phyloP scores from a whole-genome alignment of 2,329 filamentous ascomycete species.

The Ambrosiella beaveri region DNA sequence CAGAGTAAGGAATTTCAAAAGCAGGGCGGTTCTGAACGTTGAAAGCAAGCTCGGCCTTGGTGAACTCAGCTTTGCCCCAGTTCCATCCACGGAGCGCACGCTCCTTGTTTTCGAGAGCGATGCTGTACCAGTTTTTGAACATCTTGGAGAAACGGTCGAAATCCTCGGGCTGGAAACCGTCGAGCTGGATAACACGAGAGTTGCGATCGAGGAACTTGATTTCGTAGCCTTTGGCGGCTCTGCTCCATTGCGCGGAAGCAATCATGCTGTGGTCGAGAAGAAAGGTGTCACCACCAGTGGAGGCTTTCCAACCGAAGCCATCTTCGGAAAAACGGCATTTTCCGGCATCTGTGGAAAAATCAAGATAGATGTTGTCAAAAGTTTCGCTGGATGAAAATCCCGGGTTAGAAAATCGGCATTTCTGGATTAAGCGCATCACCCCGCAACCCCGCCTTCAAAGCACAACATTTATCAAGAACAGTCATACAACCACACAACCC shows the following conservation, averaged over 20 bases:
- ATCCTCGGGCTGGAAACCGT: conserved; percentile 90
- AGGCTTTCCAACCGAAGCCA: conserved; percentile 89
- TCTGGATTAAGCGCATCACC: neutral
- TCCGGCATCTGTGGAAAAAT: conserved; percentile 80
- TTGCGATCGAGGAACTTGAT: conserved; percentile 77
- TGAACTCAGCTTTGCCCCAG: conserved; percentile 96
- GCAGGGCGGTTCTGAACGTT: conserved; percentile 93
- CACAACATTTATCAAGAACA: too few species aligned
- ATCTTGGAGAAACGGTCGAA: conserved; percentile 78
- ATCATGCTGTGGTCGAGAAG: conserved; percentile 82
- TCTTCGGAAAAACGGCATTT: conserved; percentile 91
- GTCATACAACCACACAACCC: too few species aligned
- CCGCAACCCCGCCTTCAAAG: too few species aligned
- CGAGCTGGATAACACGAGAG: conserved; percentile 76
- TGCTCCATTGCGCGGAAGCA: conserved; percentile 79
- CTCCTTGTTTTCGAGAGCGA: conserved; percentile 79
- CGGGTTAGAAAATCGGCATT: neutral
- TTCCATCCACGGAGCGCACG: conserved; percentile 96
- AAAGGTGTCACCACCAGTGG: conserved; percentile 74
- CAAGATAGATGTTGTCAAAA: conserved; percentile 93
- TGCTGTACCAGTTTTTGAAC: conserved; percentile 97
- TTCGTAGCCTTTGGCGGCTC: conserved; percentile 81
- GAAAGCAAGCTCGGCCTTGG: conserved; percentile 86
- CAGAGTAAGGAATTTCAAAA: conserved; percentile 92
- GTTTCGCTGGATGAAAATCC: conserved; percentile 45